Conservation (phyloP, 2,329 filamentous ascomycete genomes). For the Cryphonectria japonica region DNA sequence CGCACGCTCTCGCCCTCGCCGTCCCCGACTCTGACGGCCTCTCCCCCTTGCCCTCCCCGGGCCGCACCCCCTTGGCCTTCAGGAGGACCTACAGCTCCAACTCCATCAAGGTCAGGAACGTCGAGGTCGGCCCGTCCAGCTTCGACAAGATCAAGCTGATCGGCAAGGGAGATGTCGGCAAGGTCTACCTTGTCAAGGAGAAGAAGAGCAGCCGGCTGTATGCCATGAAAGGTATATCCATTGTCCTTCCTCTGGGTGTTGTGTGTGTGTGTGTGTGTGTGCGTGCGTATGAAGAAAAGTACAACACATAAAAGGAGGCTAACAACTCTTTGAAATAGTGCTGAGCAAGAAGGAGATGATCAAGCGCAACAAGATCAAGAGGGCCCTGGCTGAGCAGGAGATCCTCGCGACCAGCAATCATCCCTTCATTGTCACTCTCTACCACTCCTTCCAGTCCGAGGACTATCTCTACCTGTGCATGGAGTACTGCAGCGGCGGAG, state of each 20-base stretch:
- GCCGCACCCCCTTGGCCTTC: slow-evolving; percentile 75
- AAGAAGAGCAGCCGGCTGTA: slow-evolving; percentile 96
- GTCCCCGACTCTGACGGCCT: slow-evolving; percentile 55
- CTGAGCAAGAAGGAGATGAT: slow-evolving; percentile 99
- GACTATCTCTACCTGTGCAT: slow-evolving; percentile 99
- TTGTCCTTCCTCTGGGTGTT: too few species aligned
- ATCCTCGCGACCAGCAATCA: slow-evolving; percentile 98
- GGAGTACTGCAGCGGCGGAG: slow-evolving; percentile 98
- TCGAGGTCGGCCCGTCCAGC: slow-evolving; percentile 91
- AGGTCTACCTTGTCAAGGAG: slow-evolving; percentile 95
- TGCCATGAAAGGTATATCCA: slow-evolving; percentile 89
- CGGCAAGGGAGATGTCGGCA: slow-evolving; percentile 97
- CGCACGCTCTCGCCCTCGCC: slow-evolving; percentile 45
- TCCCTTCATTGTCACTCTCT: slow-evolving; percentile 97
- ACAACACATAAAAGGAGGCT: too few species aligned
- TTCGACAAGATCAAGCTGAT: slow-evolving; percentile 99
- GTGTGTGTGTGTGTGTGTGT: too few species aligned
- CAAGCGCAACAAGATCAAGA: slow-evolving; percentile 99
- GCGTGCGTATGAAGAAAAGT: too few species aligned
- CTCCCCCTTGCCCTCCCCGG: slow-evolving; percentile 67
- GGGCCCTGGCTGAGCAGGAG: slow-evolving; percentile 94
- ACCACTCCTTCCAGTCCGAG: slow-evolving; percentile 98
- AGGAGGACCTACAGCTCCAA: slow-evolving; percentile 97
- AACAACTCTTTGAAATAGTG: slow-evolving; percentile 57
- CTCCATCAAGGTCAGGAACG: slow-evolving; percentile 96